Evolutionary conservation across 768 basidiomycete genomes (phyloP).

Genomic region (Auricularia cornea): DNA sequence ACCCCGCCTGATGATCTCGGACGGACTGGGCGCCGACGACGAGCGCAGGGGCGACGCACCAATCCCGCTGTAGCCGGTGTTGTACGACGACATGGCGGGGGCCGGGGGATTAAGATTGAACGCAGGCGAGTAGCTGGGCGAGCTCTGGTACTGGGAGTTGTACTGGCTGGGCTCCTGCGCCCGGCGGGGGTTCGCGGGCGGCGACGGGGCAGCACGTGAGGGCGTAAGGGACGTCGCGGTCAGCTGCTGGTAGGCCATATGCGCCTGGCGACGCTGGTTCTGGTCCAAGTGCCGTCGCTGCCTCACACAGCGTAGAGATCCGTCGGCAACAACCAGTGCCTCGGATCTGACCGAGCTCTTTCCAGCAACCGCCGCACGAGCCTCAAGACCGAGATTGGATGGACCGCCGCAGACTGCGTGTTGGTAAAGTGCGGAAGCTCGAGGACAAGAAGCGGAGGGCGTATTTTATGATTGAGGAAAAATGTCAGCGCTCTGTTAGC

Average conservation of each 20-base stretch:
- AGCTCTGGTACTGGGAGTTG: constrained; percentile 27
- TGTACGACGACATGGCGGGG: constrained; percentile 49
- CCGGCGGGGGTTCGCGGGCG: constrained; percentile 1
- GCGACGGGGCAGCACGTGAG: constrained; percentile 52
- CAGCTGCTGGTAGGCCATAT: constrained; percentile 44
- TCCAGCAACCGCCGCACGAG: no score
- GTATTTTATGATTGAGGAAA: no score
- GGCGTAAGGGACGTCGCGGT: constrained; percentile 59
- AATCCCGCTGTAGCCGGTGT: constrained; percentile 66
- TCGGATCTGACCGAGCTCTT: not conserved
- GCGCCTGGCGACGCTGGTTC: constrained; percentile 8
- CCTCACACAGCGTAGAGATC: not conserved
- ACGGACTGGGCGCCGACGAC: constrained; percentile 24
- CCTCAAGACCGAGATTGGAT: no score
- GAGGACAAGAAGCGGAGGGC: no score
- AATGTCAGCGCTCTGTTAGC: no score
- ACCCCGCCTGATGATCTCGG: constrained; percentile 59
- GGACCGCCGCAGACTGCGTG: no score
- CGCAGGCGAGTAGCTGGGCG: constrained; percentile 50
- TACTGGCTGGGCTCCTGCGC: constrained; percentile 1
- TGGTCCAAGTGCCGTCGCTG: not conserved
- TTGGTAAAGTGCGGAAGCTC: no score
- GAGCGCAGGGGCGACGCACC: constrained; percentile 54
- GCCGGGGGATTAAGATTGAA: constrained; percentile 41
- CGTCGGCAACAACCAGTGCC: not conserved